Evolutionary conservation across 805 yeast species (phyloP), one percentile per base, ranked within the genome.

Genomic region (Candida yuanshanica): DNA sequence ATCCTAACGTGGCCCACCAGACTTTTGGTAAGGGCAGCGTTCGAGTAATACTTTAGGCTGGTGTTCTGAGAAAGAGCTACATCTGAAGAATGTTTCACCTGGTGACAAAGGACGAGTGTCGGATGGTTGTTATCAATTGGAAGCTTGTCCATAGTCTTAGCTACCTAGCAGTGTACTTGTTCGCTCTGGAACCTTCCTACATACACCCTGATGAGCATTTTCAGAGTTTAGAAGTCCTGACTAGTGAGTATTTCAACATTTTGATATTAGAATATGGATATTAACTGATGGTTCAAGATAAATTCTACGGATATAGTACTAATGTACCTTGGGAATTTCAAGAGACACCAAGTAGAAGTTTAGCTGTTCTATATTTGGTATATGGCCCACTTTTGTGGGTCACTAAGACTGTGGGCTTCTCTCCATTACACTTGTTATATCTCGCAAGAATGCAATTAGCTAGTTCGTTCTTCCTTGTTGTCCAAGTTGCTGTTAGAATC

Each of bases 151-250:
- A 56, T 29, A 50, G 49, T 20, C 26, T 41, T 11, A 53, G 63
- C 40, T 52, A 51, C 31, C 20, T 48, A 2, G 39, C 55, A 2
- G 57, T 61, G n/a, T 62, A 83, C 18, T 64, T 74, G 20, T 65
- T 87, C 35, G 79, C 84, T 0, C 57, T 84, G 2, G 77, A 83
- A 41, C 72, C 83, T 23, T 86, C 96, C 0, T 93, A 95, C 57
- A 80, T 93, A 36, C 99, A 95, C 51, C 99, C 99, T 0, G 99
- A 93, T 68, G 99, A 93, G 64, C 96, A 90, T 59, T 86, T 87
- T 59, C 99, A 95, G 59, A 76, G 81, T n/a, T 74, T 95, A 36
- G 95, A 89, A 58, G 82, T 83, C 1, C 55, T 91, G 20, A 69
- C 80, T 11, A 58, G 62, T 52, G 58, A 60, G 53, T 46, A 35